Conservation (phyloP, 805 yeast species). For the Ogataea pilisensis region DNA sequence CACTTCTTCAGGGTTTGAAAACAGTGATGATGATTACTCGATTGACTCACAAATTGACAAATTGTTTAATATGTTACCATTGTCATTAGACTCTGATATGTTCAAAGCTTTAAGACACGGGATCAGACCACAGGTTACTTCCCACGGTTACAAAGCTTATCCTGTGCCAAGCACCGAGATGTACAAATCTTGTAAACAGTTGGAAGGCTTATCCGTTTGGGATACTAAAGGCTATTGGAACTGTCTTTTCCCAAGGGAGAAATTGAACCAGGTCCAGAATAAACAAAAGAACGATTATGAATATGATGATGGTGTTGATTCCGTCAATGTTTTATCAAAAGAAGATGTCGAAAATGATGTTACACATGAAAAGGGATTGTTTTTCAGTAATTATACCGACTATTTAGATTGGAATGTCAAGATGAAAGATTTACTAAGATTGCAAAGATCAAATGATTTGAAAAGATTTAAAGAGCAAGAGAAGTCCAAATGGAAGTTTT, state of each 20-base stretch:
- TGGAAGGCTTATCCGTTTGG: conserved; percentile 76
- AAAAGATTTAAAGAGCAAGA: conserved; percentile 20
- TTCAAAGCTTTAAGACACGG: conserved; percentile 4
- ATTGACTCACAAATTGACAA: conserved; percentile 1
- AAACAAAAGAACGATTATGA: conserved; percentile 28
- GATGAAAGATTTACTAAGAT: conserved; percentile 44
- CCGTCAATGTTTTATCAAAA: conserved; percentile 36
- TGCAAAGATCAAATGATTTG: conserved; percentile 31
- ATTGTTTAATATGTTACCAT: neutral
- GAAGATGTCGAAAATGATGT: conserved; percentile 52
- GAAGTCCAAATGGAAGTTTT: conserved; percentile 24
- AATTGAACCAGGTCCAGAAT: conserved; percentile 28
- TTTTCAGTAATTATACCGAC: conserved; percentile 61
- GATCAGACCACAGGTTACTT: conserved; percentile 6
- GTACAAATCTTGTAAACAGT: conserved; percentile 58
- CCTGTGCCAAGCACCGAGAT: conserved; percentile 37
- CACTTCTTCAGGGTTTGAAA: too few relatives aligned
- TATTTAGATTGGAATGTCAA: conserved; percentile 63
- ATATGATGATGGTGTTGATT: conserved; percentile 6
- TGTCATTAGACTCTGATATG: conserved; percentile 2
- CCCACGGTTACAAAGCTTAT: conserved; percentile 23
- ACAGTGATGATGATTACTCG: too few relatives aligned
- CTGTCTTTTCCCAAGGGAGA: conserved; percentile 70
- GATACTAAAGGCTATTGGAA: conserved; percentile 83
- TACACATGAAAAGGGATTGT: conserved; percentile 47